Conservation (phyloP, 768 basidiomycete species). For the Amanita rimosa region DNA sequence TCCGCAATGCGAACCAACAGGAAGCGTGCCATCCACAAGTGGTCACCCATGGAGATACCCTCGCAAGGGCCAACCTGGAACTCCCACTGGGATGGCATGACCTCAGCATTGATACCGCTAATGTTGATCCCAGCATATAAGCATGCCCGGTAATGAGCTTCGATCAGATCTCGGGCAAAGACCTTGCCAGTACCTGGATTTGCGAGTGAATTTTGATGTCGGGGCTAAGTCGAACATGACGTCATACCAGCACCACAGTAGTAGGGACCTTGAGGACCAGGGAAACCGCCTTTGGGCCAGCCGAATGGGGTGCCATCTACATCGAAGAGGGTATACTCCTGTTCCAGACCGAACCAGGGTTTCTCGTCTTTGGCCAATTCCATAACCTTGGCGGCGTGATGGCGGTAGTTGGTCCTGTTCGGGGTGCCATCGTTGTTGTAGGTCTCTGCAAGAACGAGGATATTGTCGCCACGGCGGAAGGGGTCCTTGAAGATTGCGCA, state of each 20-base stretch:
- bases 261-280: constrained; percentile 97
- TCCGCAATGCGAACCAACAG: constrained; percentile 93
- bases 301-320: constrained; percentile 83
- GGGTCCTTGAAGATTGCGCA: constrained; percentile 98
- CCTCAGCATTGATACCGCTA: constrained; percentile 98
- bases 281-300: constrained; percentile 99
- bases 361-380: constrained; percentile 68
- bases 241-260: constrained; percentile 94
- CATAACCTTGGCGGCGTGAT: constrained; percentile 92
- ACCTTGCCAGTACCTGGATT: constrained; percentile 85
- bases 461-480: constrained; percentile 98
- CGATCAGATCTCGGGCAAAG: constrained; percentile 95
- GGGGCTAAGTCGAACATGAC: neutral
- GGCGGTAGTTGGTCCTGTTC: constrained; percentile 92
- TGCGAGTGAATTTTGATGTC: constrained; percentile 11
- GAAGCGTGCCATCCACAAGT: constrained; percentile 98
- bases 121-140: constrained; percentile 94
- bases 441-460: constrained; percentile 91
- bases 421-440: constrained; percentile 99
- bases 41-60: constrained; percentile 98
- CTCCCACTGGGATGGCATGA: constrained; percentile 99
- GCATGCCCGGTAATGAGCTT: constrained; percentile 98
- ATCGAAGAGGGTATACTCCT: constrained; percentile 98
- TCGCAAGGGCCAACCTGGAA: constrained; percentile 99
- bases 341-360: constrained; percentile 99